Base-by-base conservation (phyloP, 345 rosid genomes). In the Linum trigynum region DNA sequence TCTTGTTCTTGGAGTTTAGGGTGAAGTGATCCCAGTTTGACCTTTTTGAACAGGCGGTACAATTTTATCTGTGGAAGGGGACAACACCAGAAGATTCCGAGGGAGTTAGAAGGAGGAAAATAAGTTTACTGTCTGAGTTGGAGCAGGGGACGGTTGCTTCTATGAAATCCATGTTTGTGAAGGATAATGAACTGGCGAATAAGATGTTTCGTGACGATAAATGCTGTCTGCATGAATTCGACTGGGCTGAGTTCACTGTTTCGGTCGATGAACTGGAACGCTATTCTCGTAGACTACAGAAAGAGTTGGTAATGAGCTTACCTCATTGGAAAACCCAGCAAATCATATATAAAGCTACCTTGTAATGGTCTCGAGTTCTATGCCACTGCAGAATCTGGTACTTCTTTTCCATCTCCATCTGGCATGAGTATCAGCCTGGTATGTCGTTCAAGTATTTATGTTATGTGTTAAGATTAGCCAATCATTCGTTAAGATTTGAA, bases 11-110 rank as follows among this genome's bases (percentile, higher is more conserved):
- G 23, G 69, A 17, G 39, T 50, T 39, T 9, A 36, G 37, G 5
- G 10, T 23, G 4, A 48, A 38, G 55, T 45, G 5, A 6, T 36
- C 43, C 41, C 16, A 36, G 48, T 64, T 64, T 39, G 32, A 23
- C 36, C 15, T 39, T 8, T 38, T 39, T 15, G 8, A 70, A 69
- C 67, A 86, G 97, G 90, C 74, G 70, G 85, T 82, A 61, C 90
- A 88, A 58, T 92, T 79, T 76, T 84, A 75, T 68, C 62, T 55
- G 17, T 86, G 96, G 90, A 85, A 78, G 79, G 78, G 74, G 40
- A 67, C 75, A 3, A 79, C 77, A 64, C 61, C 74, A 38, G 63
- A 10, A 55, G 48, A 55, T 65, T 68, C 59, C 0, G 45, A 39
- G 32, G 57, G 15, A 10, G 65, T 72, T 62, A 70, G 67, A 62